These are phyloP conservation scores for Penicillium palitans DNA, from an alignment of 2,329 filamentous ascomycete genomes.

Conservation along the genomic window DNA sequence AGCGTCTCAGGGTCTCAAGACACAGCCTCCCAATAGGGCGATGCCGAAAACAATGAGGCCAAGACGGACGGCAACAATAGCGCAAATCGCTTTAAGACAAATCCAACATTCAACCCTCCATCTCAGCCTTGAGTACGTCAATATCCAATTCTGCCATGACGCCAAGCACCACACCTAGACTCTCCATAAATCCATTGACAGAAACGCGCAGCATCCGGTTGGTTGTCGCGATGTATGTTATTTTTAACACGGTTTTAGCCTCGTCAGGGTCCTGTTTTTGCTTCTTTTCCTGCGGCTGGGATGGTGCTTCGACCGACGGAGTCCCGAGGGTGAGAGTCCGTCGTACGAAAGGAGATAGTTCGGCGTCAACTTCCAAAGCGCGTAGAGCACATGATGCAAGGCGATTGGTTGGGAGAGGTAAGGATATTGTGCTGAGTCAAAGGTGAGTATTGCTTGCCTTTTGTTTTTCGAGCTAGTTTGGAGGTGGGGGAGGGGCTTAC, in stretches of 20 bases:
- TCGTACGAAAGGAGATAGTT: conserved; percentile 80
- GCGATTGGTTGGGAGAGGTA: conserved; percentile 78
- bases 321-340: conserved; percentile 64
- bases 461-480: conserved; percentile 5
- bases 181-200: conserved; percentile 96
- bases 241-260: conserved; percentile 60
- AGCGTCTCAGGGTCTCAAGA: not conserved
- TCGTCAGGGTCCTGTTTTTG: conserved; percentile 32
- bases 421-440: conserved; percentile 62
- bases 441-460: conserved; percentile 10
- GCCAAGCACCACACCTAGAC: conserved; percentile 75
- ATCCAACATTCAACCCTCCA: conserved; percentile 23
- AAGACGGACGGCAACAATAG: conserved; percentile 2
- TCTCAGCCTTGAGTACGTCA: conserved; percentile 64
- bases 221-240: conserved; percentile 82
- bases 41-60: not conserved
- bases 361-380: conserved; percentile 79
- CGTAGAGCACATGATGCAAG: conserved; percentile 74
- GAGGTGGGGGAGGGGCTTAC: conserved; percentile 27
- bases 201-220: conserved; percentile 96
- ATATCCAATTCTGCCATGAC: conserved; percentile 89
- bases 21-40: not conserved
- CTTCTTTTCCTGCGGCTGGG: conserved; percentile 28
- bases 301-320: conserved; percentile 19
- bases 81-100: not conserved